Percentiles rank a stretch among this genome's conserved stretches.
Evolutionary conservation across 139 green algal species (phyloP).

Genomic region (Chlamydomonas eustigma): DNA sequence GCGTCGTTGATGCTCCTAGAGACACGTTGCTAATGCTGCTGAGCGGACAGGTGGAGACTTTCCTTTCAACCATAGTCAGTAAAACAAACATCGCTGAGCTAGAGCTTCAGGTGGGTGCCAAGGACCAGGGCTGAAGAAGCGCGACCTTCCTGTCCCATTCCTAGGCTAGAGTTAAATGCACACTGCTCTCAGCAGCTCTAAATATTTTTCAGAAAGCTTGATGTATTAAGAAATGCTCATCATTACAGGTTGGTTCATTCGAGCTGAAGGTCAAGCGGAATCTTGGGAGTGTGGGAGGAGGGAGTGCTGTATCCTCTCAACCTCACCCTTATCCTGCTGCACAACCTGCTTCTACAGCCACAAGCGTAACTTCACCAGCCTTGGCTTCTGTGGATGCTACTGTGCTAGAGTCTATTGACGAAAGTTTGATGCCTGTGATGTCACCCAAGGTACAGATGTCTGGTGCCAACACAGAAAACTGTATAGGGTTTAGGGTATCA

Average conservation of each 20-base stretch:
- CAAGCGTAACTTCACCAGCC: slow-evolving; percentile 10
- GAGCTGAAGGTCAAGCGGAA: slow-evolving; percentile 66
- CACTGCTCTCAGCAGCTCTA: no score
- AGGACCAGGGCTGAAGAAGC: no score
- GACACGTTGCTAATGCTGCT: no score
- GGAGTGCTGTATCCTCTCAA: no score
- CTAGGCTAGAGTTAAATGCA: no score
- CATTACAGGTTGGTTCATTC: slow-evolving; percentile 64
- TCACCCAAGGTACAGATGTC: slow-evolving; percentile 71
- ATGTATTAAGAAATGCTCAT: no score
- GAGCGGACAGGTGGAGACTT: slow-evolving; percentile 56
- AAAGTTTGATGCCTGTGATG: slow-evolving; percentile 64
- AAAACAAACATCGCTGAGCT: slow-evolving; percentile 84
- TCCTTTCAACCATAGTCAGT: slow-evolving; percentile 69
- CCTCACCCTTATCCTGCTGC: background rate
- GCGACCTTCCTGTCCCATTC: no score
- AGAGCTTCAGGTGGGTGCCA: slow-evolving; percentile 71
- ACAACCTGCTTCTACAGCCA: slow-evolving; percentile 5
- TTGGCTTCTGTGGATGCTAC: slow-evolving; percentile 7
- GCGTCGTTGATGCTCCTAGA: no score
- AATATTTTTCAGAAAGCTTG: no score
- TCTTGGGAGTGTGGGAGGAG: slow-evolving; percentile 23
- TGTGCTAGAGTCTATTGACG: slow-evolving; percentile 59
- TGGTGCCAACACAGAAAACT: no score
- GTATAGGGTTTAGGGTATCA: no score